Percentiles rank a stretch among this genome's conserved stretches.
Conservation (phyloP, 2,329 filamentous ascomycete genomes). For the Penicillium sp. region DNA sequence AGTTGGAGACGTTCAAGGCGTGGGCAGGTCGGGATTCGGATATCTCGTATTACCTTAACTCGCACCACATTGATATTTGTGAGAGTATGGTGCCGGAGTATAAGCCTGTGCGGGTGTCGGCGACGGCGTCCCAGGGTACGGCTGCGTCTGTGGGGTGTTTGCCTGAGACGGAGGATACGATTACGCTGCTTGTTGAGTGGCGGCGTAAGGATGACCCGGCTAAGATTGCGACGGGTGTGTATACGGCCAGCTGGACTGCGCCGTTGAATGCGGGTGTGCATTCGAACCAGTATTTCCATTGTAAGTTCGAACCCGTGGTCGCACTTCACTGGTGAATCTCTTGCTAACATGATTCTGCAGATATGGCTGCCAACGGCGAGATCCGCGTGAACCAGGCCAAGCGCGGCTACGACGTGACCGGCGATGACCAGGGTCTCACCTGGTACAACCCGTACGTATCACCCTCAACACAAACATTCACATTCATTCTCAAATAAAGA, state of each 20-base stretch:
- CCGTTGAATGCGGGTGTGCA: slow-evolving; percentile 93
- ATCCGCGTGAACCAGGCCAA: slow-evolving; percentile 91
- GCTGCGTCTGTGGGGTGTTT: slow-evolving; percentile 80
- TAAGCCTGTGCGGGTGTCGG: slow-evolving; percentile 76
- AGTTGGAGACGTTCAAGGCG: slow-evolving; percentile 91
- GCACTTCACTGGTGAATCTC: no score
- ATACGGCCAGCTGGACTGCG: slow-evolving; percentile 93
- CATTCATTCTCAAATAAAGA: no score
- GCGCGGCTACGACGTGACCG: slow-evolving; percentile 92
- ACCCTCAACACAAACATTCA: neutral
- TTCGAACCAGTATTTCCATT: slow-evolving; percentile 97
- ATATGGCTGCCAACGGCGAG: slow-evolving; percentile 83
- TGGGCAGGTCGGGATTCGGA: slow-evolving; percentile 93
- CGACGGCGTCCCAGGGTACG: slow-evolving; percentile 79
- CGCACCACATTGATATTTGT: slow-evolving; percentile 89
- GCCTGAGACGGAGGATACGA: slow-evolving; percentile 86
- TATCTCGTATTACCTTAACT: slow-evolving; percentile 96
- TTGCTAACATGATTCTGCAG: slow-evolving; percentile 30
- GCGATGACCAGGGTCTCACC: slow-evolving; percentile 72
- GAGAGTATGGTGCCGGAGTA: slow-evolving; percentile 90
- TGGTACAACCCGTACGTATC: slow-evolving; percentile 80
- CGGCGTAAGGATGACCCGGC: slow-evolving; percentile 70
- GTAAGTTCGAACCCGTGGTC: slow-evolving; percentile 38
- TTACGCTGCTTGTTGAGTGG: slow-evolving; percentile 90
- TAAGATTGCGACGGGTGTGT: slow-evolving; percentile 83